A percentile compares a stretch with the other conserved stretches of the same genome.
Evolutionary conservation across 2,329 filamentous ascomycete species (phyloP).

Genomic region (Aspergillus tamarii): DNA sequence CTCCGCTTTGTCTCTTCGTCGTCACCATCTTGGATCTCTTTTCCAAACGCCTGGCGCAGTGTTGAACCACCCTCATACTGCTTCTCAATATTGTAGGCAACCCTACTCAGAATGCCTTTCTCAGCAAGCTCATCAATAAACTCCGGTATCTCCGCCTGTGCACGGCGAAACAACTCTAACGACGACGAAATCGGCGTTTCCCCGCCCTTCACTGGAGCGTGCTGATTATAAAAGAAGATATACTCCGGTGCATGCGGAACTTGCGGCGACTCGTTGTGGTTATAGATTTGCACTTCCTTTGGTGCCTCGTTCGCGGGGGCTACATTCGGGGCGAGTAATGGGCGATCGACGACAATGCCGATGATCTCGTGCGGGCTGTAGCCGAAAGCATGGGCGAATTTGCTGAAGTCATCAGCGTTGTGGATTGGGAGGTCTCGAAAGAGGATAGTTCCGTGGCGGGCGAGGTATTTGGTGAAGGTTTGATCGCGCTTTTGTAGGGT

Average conservation of each 20-base stretch:
- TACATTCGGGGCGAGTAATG: conserved; percentile 48
- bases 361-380: conserved; percentile 55
- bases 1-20: conserved; percentile 43
- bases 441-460: conserved; percentile 51
- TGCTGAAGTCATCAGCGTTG: conserved; percentile 50
- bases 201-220: conserved; percentile 38
- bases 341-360: conserved; percentile 53
- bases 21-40: conserved; percentile 50
- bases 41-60: conserved; percentile 52
- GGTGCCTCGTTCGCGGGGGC: conserved; percentile 54
- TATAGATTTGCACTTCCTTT: conserved; percentile 54
- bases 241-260: conserved; percentile 57
- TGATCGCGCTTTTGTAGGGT: conserved; percentile 35
- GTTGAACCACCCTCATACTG: conserved; percentile 54
- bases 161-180: conserved; percentile 51
- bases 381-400: conserved; percentile 55
- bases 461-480: conserved; percentile 46
- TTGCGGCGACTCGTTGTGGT: conserved; percentile 56
- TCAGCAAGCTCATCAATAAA: conserved; percentile 48
- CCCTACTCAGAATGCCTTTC: conserved; percentile 50
- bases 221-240: conserved; percentile 54
- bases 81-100: conserved; percentile 47
- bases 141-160: conserved; percentile 51
- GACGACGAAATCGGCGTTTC: conserved; percentile 55
- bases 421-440: conserved; percentile 53